Percentiles rank a stretch among this genome's conserved stretches.
These are phyloP conservation scores for Acacia crassicarpa DNA, from an alignment of 306 rosid species.

Conservation along the genomic window DNA sequence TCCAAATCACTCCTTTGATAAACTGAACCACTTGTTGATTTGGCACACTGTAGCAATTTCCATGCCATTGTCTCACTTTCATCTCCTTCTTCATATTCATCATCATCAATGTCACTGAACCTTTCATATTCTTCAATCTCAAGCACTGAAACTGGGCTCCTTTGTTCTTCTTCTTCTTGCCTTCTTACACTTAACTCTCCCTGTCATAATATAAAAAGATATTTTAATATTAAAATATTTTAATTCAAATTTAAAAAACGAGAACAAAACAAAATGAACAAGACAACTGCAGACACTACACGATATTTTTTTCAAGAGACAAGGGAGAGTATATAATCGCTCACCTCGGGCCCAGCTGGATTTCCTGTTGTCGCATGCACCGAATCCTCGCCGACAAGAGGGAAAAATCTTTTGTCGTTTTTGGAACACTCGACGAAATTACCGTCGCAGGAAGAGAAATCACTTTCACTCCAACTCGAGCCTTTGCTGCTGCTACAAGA, in stretches of 20 bases:
- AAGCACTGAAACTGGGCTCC: constrained; percentile 76
- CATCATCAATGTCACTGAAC: background rate
- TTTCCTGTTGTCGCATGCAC: constrained; percentile 24
- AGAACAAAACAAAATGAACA: background rate
- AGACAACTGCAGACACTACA: constrained; percentile 31
- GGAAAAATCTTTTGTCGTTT: constrained; percentile 38
- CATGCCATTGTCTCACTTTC: constrained; percentile 34
- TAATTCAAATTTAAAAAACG: background rate
- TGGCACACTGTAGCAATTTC: constrained; percentile 32
- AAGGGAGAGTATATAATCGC: constrained; percentile 37
- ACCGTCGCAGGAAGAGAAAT: constrained; percentile 52
- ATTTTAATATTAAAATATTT: background rate
- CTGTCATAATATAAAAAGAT: constrained; percentile 17
- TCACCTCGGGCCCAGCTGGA: constrained; percentile 45
- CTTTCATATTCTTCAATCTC: constrained; percentile 47
- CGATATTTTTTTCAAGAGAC: constrained; percentile 12
- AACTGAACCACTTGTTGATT: constrained; percentile 37
- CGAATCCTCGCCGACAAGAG: constrained; percentile 54
- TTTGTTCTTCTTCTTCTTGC: constrained; percentile 57
- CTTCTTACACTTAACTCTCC: constrained; percentile 2
- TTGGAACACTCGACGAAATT: constrained; percentile 9
- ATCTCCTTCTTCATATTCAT: constrained; percentile 25
- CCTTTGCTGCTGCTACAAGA: constrained; percentile 37
- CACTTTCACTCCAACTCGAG: constrained; percentile 87
- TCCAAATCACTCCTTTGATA: constrained; percentile 21